Conservation (phyloP, 2,329 filamentous ascomycete species). For the Aspergillus hortae region DNA sequence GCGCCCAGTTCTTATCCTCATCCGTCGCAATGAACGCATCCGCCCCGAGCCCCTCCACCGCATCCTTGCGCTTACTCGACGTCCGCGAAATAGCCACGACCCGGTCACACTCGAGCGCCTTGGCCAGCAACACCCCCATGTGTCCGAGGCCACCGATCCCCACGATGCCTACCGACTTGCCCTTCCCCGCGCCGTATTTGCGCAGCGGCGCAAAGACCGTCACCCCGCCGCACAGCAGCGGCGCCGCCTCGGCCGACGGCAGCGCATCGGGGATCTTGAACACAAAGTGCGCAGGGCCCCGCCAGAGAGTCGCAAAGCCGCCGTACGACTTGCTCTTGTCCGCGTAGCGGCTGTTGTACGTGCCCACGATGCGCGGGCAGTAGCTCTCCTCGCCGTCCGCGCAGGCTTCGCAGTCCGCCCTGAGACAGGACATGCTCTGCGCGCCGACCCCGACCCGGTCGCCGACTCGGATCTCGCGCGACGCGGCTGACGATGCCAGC, state of each 20-base stretch:
- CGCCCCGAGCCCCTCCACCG: conserved; percentile 50
- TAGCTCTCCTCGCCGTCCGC: conserved; percentile 38
- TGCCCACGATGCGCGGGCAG: conserved; percentile 34
- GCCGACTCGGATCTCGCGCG: conserved; percentile 51
- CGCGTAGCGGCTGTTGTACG: conserved; percentile 34
- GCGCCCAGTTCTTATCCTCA: conserved; percentile 55
- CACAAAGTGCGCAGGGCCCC: conserved; percentile 57
- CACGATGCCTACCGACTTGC: conserved; percentile 67
- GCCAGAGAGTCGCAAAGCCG: conserved; percentile 57
- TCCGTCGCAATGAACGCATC: conserved; percentile 55
- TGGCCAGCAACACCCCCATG: conserved; percentile 67
- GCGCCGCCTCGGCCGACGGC: conserved; percentile 53
- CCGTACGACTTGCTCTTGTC: conserved; percentile 42
- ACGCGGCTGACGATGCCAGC: conserved; percentile 21
- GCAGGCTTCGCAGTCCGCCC: conserved; percentile 40
- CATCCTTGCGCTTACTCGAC: conserved; percentile 50
- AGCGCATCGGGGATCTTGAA: conserved; percentile 54
- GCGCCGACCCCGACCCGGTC: conserved; percentile 64
- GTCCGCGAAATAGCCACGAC: conserved; percentile 55
- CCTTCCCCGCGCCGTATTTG: conserved; percentile 64
- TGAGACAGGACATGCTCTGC: conserved; percentile 54
- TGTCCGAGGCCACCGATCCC: conserved; percentile 73
- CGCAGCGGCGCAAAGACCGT: conserved; percentile 69
- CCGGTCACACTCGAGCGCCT: conserved; percentile 65
- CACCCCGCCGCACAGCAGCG: conserved; percentile 74